phyloP scores from a whole-genome alignment of 306 rosid species.

The Vigna reflexopilosa region DNA sequence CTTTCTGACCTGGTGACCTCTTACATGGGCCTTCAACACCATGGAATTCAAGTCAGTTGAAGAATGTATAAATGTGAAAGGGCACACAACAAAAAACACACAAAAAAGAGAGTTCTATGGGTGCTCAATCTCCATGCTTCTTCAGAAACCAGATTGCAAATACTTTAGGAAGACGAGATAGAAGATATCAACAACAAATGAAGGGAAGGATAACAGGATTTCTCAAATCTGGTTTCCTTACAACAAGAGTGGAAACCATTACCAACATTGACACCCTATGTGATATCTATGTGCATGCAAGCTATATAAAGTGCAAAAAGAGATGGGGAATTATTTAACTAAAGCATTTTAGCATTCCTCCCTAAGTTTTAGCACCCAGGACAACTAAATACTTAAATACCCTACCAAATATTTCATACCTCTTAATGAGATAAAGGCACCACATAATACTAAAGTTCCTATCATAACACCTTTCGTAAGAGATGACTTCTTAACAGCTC shows the following conservation, averaged over 20 bases:
- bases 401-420: too few species aligned
- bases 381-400: too few species aligned
- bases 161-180: not conserved
- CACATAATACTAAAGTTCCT: too few species aligned
- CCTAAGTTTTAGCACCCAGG: not conserved
- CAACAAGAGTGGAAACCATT: conserved; percentile 3
- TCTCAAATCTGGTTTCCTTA: conserved; percentile 13
- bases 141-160: not conserved
- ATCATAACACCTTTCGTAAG: too few species aligned
- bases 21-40: conserved; percentile 78
- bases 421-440: too few species aligned
- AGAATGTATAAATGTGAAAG: conserved; percentile 18
- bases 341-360: conserved; percentile 3
- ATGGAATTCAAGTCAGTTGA: conserved; percentile 52
- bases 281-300: not conserved
- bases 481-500: too few species aligned
- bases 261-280: not conserved
- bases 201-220: not conserved
- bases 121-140: conserved; percentile 17
- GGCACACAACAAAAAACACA: not conserved
- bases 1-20: conserved; percentile 96
- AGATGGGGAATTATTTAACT: not conserved
- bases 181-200: conserved; percentile 6
- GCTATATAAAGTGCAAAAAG: conserved; percentile 22
- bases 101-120: not conserved